A percentile compares a stretch with the other conserved stretches of the same genome.
These are phyloP conservation scores for Rhizopogon rudus DNA, from an alignment of 768 basidiomycete species.

Conservation along the genomic window DNA sequence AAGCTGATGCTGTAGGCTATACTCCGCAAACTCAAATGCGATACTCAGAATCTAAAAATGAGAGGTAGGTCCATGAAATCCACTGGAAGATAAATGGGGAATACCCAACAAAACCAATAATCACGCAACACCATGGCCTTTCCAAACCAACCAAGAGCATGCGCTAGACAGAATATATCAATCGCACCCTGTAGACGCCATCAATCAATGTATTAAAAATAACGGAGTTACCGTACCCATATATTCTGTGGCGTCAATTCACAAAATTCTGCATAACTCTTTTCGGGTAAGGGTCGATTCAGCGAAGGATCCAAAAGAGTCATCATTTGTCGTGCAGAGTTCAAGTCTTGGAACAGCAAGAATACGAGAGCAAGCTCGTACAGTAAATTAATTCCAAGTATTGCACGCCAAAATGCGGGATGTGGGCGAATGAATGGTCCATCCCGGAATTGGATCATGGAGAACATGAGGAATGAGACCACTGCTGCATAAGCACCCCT, in stretches of 20 bases:
- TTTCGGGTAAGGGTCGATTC: slow-evolving; percentile 73
- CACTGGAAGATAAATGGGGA: slow-evolving; percentile 7
- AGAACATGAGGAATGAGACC: slow-evolving; percentile 72
- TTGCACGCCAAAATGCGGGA: slow-evolving; percentile 79
- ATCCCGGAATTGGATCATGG: slow-evolving; percentile 86
- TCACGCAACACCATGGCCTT: slow-evolving; percentile 88
- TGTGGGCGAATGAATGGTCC: slow-evolving; percentile 87
- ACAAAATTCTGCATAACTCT: slow-evolving; percentile 84
- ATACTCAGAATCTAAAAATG: slow-evolving; percentile 70
- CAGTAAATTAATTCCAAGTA: slow-evolving; percentile 76
- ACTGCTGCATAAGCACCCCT: slow-evolving; percentile 78
- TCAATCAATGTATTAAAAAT: background rate
- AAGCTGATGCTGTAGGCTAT: slow-evolving; percentile 84
- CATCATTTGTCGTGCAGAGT: slow-evolving; percentile 76
- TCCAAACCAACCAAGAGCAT: slow-evolving; percentile 86
- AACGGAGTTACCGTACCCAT: slow-evolving; percentile 46
- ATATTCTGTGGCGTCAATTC: slow-evolving; percentile 53
- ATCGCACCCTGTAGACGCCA: slow-evolving; percentile 54
- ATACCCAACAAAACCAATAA: slow-evolving; percentile 93
- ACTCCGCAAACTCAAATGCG: slow-evolving; percentile 86
- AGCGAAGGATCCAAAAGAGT: slow-evolving; percentile 68
- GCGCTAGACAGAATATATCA: slow-evolving; percentile 85
- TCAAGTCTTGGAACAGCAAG: slow-evolving; percentile 79
- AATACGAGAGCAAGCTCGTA: slow-evolving; percentile 84
- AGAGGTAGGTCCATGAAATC: slow-evolving; percentile 3